phyloP scores from a whole-genome alignment of 2,329 filamentous ascomycete genomes.

The Parafenestella ontariensis region DNA sequence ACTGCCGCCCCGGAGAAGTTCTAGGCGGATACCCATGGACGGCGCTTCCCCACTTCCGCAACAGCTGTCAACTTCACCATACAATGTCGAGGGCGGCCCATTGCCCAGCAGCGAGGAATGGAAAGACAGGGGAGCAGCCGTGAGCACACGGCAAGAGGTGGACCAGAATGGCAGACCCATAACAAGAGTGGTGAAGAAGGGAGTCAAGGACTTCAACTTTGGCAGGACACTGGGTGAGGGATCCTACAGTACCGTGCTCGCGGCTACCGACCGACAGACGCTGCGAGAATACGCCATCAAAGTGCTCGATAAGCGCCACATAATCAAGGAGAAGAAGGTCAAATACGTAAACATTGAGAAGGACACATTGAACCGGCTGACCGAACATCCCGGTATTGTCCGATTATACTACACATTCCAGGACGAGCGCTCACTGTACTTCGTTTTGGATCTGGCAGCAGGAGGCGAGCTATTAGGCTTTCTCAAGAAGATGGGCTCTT shows the following conservation, averaged over 20 bases:
- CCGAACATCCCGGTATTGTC: slow-evolving; percentile 95
- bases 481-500: slow-evolving; percentile 91
- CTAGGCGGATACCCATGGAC: slow-evolving; percentile 71
- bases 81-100: slow-evolving; percentile 64
- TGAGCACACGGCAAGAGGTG: slow-evolving; percentile 80
- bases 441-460: slow-evolving; percentile 91
- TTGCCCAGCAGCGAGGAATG: slow-evolving; percentile 83
- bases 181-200: slow-evolving; percentile 89
- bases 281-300: slow-evolving; percentile 98
- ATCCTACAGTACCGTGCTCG: slow-evolving; percentile 94
- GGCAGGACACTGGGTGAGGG: slow-evolving; percentile 90
- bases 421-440: slow-evolving; percentile 94
- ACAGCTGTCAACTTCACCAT: slow-evolving; percentile 50
- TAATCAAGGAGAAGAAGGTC: slow-evolving; percentile 99
- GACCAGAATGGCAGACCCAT: slow-evolving; percentile 85
- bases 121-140: slow-evolving; percentile 93
- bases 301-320: slow-evolving; percentile 96
- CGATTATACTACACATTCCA: slow-evolving; percentile 99
- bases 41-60: slow-evolving; percentile 22
- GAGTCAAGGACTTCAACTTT: slow-evolving; percentile 95
- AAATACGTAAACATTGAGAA: slow-evolving; percentile 99
- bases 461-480: slow-evolving; percentile 92
- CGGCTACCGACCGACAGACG: slow-evolving; percentile 91
- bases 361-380: slow-evolving; percentile 93
- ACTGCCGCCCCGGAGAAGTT: slow-evolving; percentile 77